A percentile compares a stretch with the other conserved stretches of the same genome.
These are phyloP conservation scores for Theobroma cacao DNA, from an alignment of 345 rosid species.

Conservation along the genomic window DNA sequence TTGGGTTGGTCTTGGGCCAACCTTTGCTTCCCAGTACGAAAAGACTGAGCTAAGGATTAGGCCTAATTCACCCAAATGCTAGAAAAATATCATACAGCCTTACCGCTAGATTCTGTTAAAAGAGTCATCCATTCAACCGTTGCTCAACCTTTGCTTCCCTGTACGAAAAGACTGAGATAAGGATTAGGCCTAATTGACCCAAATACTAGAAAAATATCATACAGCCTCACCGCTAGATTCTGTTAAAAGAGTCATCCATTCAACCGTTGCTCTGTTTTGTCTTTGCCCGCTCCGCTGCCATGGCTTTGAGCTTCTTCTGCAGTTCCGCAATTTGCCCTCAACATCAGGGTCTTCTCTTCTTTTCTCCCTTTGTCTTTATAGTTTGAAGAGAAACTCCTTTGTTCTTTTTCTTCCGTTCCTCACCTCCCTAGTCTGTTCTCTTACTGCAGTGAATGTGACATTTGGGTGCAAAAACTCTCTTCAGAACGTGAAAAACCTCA, in stretches of 20 bases:
- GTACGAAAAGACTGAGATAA: not conserved
- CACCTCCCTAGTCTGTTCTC: not conserved
- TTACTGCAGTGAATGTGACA: conserved; percentile 21
- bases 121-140: not conserved
- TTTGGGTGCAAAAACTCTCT: conserved; percentile 22
- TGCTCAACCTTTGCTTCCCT: too few species aligned
- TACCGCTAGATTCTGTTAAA: not conserved
- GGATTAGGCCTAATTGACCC: not conserved
- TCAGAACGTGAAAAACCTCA: conserved; percentile 29
- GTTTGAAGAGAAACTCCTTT: not conserved
- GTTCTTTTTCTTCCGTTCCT: not conserved
- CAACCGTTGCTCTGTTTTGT: not conserved
- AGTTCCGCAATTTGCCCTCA: conserved; percentile 27
- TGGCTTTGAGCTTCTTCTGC: conserved; percentile 43
- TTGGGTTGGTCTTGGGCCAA: not conserved
- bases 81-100: not conserved
- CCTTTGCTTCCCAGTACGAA: too few species aligned
- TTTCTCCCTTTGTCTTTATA: not conserved
- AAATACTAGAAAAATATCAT: not conserved
- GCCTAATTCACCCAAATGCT: not conserved
- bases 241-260: not conserved
- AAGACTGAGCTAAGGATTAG: not conserved
- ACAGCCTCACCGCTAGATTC: not conserved
- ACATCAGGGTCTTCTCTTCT: conserved; percentile 12
- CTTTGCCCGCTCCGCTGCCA: not conserved